Evolutionary conservation across 768 basidiomycete species (phyloP).

Genomic region (Pleurotus sapidus): DNA sequence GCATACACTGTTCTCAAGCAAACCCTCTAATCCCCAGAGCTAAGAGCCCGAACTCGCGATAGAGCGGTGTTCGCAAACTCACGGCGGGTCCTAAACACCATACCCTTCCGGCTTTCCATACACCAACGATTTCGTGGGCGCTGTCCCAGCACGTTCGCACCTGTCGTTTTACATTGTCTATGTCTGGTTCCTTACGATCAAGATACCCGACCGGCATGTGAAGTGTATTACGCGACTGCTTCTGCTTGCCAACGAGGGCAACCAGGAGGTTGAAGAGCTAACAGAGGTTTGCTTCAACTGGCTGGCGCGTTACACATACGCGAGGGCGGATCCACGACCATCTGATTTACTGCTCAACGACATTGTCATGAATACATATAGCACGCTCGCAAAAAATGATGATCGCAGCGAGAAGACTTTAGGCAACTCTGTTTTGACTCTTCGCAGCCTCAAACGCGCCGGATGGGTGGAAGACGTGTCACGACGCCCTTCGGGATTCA

Average conservation of each 20-base stretch:
- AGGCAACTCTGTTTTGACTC: constrained; percentile 82
- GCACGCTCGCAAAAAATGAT: constrained; percentile 31
- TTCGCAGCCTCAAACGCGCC: constrained; percentile 64
- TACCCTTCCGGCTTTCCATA: too few species aligned
- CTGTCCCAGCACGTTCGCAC: constrained; percentile 89
- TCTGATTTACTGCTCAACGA: constrained; percentile 76
- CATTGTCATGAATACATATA: constrained; percentile 62
- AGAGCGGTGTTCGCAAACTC: too few species aligned
- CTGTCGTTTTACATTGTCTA: constrained; percentile 91
- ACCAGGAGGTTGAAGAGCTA: constrained; percentile 73
- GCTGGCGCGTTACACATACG: constrained; percentile 93
- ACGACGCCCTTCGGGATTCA: constrained; percentile 85
- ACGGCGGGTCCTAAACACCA: too few species aligned
- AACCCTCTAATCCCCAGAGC: too few species aligned
- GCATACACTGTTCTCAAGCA: too few species aligned
- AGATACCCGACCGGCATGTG: constrained; percentile 80
- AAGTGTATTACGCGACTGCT: constrained; percentile 86
- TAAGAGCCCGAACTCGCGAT: too few species aligned
- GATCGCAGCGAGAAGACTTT: constrained; percentile 67
- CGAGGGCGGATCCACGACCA: constrained; percentile 89
- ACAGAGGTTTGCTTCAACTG: constrained; percentile 98
- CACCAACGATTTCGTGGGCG: constrained; percentile 73
- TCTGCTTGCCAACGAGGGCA: constrained; percentile 79
- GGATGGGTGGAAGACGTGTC: constrained; percentile 91
- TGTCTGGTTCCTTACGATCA: constrained; percentile 90